Conservation (phyloP, 805 yeast genomes). For the Wickerhamomyces silvicola region DNA sequence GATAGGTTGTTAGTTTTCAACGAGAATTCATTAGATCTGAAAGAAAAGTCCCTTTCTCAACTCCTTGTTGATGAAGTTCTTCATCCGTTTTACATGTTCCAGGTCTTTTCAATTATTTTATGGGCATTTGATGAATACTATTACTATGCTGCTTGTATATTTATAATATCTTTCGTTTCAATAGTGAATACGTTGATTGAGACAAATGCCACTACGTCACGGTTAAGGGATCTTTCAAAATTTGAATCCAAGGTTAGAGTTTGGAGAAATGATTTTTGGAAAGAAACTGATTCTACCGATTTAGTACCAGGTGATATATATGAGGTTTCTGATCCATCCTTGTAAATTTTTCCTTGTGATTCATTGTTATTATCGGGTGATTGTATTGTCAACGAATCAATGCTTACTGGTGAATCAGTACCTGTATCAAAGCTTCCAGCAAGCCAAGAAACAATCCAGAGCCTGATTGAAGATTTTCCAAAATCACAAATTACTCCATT, state of each 20-base stretch:
- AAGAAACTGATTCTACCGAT: slow-evolving; percentile 64
- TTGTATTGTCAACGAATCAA: slow-evolving; percentile 93
- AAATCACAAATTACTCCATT: slow-evolving; percentile 51
- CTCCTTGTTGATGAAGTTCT: slow-evolving; percentile 80
- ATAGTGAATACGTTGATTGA: slow-evolving; percentile 79
- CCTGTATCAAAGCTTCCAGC: slow-evolving; percentile 85
- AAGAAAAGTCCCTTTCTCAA: slow-evolving; percentile 59
- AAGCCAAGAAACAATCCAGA: slow-evolving; percentile 50
- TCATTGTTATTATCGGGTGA: slow-evolving; percentile 84
- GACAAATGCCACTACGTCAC: slow-evolving; percentile 65
- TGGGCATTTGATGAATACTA: slow-evolving; percentile 93
- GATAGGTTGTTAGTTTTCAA: slow-evolving; percentile 75
- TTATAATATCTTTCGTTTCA: slow-evolving; percentile 76
- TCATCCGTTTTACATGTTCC: slow-evolving; percentile 95
- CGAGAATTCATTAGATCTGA: slow-evolving; percentile 64
- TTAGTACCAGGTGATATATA: slow-evolving; percentile 95
- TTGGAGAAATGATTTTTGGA: slow-evolving; percentile 92
- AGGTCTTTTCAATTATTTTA: slow-evolving; percentile 80
- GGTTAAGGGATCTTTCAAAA: slow-evolving; percentile 67
- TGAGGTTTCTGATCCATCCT: slow-evolving; percentile 83
- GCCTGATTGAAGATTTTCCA: slow-evolving; percentile 49
- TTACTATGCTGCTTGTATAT: slow-evolving; percentile 90
- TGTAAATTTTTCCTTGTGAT: slow-evolving; percentile 78
- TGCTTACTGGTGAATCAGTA: slow-evolving; percentile 97
- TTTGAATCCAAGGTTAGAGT: slow-evolving; percentile 81